Base-by-base conservation (phyloP, 345 rosid species). In the Salix brachista region DNA sequence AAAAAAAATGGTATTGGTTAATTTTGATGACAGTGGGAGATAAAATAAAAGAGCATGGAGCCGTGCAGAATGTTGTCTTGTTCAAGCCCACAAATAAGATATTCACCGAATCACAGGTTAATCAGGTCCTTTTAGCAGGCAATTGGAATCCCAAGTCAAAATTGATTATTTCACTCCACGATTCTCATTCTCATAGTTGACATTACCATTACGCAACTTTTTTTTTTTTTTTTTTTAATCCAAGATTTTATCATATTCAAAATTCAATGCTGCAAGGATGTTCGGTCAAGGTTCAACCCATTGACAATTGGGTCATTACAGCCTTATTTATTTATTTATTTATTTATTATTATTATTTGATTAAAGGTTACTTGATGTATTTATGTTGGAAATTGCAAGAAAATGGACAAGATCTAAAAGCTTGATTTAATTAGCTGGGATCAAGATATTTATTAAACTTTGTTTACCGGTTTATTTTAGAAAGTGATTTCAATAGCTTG, bases 321-420 rank as follows among this genome's bases (percentile, higher is more conserved):
- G 18, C 50, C 5, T 46, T 4, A 1, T 46, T 46, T 46, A 46
- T 34, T 34, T 34, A 34, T 34, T 34, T 34, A 34, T 34, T 34
- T 34, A 34, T 30, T 30, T 30, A 1, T 30, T 30, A 30, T 32
- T 32, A 32, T 34, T 34, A 5, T 46, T 46, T 46, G 5, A 46
- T 14, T 14, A 13, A 0, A 4, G 50, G 5, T 46, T 46, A 14
- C 16, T 46, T 46, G 18, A 3, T 46, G 17, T 13, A 14, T 46
- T 11, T 46, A 13, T 13, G 4, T 12, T 14, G 18, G 14, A 2
- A 41, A 34, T 34, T 41, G 44, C 61, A 58, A 66, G 36, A 30
- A 23, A 37, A 58, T 61, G 65, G 69, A 73, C 41, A 41, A 73
- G 76, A 8, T 56, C 76, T 26, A 16, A 61, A 26, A 62, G 34